phyloP scores from a whole-genome alignment of 108 stramenopile genomes.

The Cyclotella kingstonii region DNA sequence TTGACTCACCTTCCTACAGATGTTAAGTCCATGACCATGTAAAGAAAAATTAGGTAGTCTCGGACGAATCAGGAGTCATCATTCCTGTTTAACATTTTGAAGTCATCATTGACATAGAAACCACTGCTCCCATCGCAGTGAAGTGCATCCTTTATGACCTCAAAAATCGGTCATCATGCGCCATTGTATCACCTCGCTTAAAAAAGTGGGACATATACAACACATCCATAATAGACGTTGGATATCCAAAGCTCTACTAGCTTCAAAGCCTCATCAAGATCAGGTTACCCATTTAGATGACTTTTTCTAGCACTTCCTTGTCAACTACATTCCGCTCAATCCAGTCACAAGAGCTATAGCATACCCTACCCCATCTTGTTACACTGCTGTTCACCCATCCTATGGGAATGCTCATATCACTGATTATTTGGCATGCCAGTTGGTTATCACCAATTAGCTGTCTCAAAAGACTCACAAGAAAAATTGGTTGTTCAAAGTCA shows the following conservation, averaged over 20 bases:
- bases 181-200: not conserved
- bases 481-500: slow-evolving; percentile 3
- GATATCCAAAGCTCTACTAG: slow-evolving; percentile 8
- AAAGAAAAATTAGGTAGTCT: slow-evolving; percentile 5
- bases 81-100: slow-evolving; percentile 16
- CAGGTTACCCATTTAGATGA: not conserved
- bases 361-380: slow-evolving; percentile 9
- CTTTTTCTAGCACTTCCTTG: slow-evolving; percentile 8
- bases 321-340: slow-evolving; percentile 15
- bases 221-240: not conserved
- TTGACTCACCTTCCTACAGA: too few relatives aligned
- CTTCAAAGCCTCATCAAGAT: slow-evolving; percentile 12
- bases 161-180: slow-evolving; percentile 6
- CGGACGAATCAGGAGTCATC: not conserved
- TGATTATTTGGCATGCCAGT: slow-evolving; percentile 4
- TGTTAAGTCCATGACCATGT: too few relatives aligned
- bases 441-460: slow-evolving; percentile 7
- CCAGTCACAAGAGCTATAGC: not conserved
- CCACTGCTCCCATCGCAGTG: slow-evolving; percentile 7
- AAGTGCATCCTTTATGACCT: slow-evolving; percentile 10
- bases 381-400: not conserved
- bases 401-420: not conserved
- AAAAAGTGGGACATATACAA: not conserved
- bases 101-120: too few relatives aligned
- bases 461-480: not conserved